These are phyloP conservation scores for Mortierella sp. DNA, from an alignment of 371 early-diverging fungal species.

Conservation along the genomic window DNA sequence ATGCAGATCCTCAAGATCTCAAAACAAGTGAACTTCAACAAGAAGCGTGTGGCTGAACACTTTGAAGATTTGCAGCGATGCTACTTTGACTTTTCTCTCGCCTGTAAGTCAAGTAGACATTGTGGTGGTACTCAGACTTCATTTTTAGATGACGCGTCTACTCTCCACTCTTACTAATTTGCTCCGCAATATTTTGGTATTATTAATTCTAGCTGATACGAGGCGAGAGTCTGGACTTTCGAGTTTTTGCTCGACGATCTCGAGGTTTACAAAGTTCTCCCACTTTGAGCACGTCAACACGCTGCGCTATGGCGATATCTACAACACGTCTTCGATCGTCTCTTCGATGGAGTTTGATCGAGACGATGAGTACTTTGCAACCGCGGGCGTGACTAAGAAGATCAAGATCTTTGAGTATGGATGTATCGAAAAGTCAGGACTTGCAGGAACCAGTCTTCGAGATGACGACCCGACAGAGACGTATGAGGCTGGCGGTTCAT, in stretches of 20 bases:
- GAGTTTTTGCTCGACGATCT: conserved; percentile 75
- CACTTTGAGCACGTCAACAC: conserved; percentile 79
- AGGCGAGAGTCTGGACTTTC: conserved; percentile 48
- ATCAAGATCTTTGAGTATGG: conserved; percentile 92
- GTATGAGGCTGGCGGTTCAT: conserved; percentile 30
- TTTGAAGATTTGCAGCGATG: conserved; percentile 79
- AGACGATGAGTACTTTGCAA: conserved; percentile 93
- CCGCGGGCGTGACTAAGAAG: conserved; percentile 92
- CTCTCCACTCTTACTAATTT: neutral
- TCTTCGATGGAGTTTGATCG: conserved; percentile 94
- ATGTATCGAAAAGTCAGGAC: conserved; percentile 68
- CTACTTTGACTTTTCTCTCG: conserved; percentile 68
- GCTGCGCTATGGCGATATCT: conserved; percentile 82
- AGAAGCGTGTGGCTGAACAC: conserved; percentile 69
- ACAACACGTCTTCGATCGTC: conserved; percentile 81
- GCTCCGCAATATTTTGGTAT: conserved; percentile 5
- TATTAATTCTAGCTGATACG: conserved; percentile 29
- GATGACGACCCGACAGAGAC: conserved; percentile 42
- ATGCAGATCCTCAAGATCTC: conserved; percentile 34
- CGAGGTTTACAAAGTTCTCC: conserved; percentile 76
- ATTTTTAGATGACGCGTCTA: neutral
- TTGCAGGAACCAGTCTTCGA: conserved; percentile 41
- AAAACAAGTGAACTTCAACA: conserved; percentile 46
- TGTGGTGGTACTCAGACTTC: neutral
- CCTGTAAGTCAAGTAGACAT: conserved; percentile 30